phyloP scores from a whole-genome alignment of 2,329 filamentous ascomycete species.

The Pyrenochaeta sp. region DNA sequence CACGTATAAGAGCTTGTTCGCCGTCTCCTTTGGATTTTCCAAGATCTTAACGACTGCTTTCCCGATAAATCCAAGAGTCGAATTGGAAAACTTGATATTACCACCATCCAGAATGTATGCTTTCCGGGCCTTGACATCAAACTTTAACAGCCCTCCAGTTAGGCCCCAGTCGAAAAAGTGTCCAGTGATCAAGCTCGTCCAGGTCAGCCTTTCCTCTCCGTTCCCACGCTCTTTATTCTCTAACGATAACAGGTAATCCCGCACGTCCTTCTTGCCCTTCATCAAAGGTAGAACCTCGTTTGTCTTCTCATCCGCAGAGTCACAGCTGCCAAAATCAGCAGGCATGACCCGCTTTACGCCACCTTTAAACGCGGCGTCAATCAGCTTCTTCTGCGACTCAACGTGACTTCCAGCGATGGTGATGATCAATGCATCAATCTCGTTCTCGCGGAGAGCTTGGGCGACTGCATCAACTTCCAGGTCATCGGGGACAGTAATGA shows the following conservation, averaged over 20 bases:
- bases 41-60: constrained; percentile 63
- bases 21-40: constrained; percentile 55
- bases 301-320: constrained; percentile 50
- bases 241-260: constrained; percentile 59
- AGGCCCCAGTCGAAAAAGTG: constrained; percentile 71
- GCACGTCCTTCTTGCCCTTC: constrained; percentile 56
- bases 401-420: constrained; percentile 57
- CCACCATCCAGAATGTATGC: constrained; percentile 68
- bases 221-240: constrained; percentile 50
- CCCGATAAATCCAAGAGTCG: constrained; percentile 62
- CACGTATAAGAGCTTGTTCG: constrained; percentile 67
- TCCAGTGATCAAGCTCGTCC: constrained; percentile 68
- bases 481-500: constrained; percentile 52
- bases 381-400: constrained; percentile 59
- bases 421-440: constrained; percentile 60
- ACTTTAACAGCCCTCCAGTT: constrained; percentile 58
- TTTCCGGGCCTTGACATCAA: constrained; percentile 60
- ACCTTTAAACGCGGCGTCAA: constrained; percentile 66
- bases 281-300: constrained; percentile 62
- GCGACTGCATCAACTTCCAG: constrained; percentile 41
- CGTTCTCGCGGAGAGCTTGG: constrained; percentile 54
- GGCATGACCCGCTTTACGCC: constrained; percentile 69
- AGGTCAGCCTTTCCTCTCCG: constrained; percentile 55
- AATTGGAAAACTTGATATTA: constrained; percentile 62
- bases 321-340: constrained; percentile 65